Percentiles rank a stretch among this genome's conserved stretches.
Conservation (phyloP, 345 rosid species). For the Linum lewisii region DNA sequence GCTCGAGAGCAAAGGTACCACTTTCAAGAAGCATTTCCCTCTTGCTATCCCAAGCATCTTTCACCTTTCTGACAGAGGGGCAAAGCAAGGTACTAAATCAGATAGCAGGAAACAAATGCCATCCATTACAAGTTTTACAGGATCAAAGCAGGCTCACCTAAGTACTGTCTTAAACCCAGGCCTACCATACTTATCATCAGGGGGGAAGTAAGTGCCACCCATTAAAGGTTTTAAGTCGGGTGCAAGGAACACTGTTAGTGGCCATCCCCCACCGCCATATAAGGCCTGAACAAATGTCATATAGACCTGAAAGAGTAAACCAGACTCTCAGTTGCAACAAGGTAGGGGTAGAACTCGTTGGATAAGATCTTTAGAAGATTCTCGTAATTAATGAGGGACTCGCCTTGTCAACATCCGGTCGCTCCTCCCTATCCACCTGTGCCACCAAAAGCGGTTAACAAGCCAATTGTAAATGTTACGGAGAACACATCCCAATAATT, state of each 20-base stretch:
- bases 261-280: slow-evolving; percentile 95
- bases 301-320: slow-evolving; percentile 50
- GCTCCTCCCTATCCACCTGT: slow-evolving; percentile 96
- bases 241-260: slow-evolving; percentile 76
- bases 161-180: slow-evolving; percentile 90
- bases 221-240: slow-evolving; percentile 90
- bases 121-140: too few relatives aligned
- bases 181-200: slow-evolving; percentile 75
- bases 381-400: neutral
- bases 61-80: slow-evolving; percentile 56
- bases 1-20: slow-evolving; percentile 75
- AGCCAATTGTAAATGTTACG: too few relatives aligned
- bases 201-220: slow-evolving; percentile 98
- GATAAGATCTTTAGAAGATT: too few relatives aligned
- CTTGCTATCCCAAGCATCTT: slow-evolving; percentile 67
- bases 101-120: neutral
- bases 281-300: slow-evolving; percentile 91
- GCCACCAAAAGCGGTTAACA: too few relatives aligned
- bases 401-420: slow-evolving; percentile 98
- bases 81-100: neutral
- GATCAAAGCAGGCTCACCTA: slow-evolving; percentile 26
- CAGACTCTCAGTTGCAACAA: neutral
- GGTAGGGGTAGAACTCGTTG: neutral
- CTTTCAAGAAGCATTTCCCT: slow-evolving; percentile 62
- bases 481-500: too few relatives aligned